Percentiles rank a stretch among this genome's conserved stretches.
These are phyloP conservation scores for Clitoria ternatea DNA, from an alignment of 306 rosid genomes.

Conservation along the genomic window DNA sequence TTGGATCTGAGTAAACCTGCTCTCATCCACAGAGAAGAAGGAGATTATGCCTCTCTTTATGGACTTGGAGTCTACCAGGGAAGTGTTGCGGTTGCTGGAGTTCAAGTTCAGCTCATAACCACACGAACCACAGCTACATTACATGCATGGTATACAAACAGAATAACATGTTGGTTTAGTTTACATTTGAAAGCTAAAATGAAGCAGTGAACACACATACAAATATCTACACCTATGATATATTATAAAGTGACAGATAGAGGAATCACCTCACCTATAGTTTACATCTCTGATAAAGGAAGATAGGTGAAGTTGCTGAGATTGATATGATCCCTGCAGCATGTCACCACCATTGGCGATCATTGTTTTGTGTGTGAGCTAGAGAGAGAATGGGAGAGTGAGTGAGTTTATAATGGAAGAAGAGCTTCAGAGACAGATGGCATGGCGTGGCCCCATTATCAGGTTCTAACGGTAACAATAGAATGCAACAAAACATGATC, in stretches of 20 bases:
- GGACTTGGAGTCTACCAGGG: conserved; percentile 21
- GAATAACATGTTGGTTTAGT: background rate
- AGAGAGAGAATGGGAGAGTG: background rate
- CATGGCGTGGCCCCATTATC: background rate
- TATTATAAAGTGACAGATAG: background rate
- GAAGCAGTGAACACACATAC: background rate
- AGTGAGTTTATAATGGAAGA: background rate
- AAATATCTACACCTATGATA: background rate
- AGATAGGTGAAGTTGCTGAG: conserved; percentile 28
- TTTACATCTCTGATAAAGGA: conserved; percentile 30
- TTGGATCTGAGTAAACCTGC: conserved; percentile 31
- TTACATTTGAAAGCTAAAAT: conserved; percentile 3
- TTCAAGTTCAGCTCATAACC: conserved; percentile 35
- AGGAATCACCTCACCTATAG: conserved; percentile 21
- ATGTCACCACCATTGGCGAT: conserved; percentile 8
- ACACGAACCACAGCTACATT: conserved; percentile 34
- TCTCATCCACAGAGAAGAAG: conserved; percentile 34
- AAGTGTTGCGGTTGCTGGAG: conserved; percentile 33
- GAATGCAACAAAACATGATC: background rate
- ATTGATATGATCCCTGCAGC: conserved; percentile 7
- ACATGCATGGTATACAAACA: background rate
- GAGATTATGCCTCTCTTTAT: conserved; percentile 29
- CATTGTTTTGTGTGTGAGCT: conserved; percentile 2
- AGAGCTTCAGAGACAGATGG: background rate
- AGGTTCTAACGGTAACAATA: conserved; percentile 28